Conservation (phyloP, 345 rosid species). For the Fremontodendron californicum region DNA sequence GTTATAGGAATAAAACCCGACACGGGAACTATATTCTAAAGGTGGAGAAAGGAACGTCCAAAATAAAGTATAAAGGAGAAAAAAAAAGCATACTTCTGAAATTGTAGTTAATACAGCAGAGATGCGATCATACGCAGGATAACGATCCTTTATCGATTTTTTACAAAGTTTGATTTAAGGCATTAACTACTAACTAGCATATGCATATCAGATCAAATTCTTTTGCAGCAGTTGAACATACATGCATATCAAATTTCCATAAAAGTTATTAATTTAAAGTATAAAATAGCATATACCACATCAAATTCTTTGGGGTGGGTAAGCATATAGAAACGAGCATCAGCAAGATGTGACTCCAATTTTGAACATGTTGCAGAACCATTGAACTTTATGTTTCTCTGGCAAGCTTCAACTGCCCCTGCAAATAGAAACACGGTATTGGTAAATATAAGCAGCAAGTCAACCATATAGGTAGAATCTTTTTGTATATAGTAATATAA, state of each 20-base stretch:
- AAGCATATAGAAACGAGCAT: conserved; percentile 96
- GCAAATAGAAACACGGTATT: conserved; percentile 13
- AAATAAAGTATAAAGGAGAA: conserved; percentile 1
- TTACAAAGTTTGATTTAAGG: neutral
- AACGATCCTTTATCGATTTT: conserved; percentile 65
- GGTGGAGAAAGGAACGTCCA: neutral
- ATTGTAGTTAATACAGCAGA: conserved; percentile 84
- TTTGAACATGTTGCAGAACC: conserved; percentile 79
- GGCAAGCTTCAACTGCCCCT: conserved; percentile 93
- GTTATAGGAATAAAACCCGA: neutral
- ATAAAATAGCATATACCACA: conserved; percentile 46
- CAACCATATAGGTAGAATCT: neutral
- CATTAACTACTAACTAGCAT: neutral
- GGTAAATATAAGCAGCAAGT: neutral
- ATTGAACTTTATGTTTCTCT: conserved; percentile 86
- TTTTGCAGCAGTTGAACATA: neutral
- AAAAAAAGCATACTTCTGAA: conserved; percentile 57
- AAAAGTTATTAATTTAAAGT: neutral
- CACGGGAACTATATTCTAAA: neutral
- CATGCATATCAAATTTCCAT: neutral
- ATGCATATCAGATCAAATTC: neutral
- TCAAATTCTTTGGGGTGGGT: conserved; percentile 94
- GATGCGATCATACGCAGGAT: conserved; percentile 88
- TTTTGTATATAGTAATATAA: neutral
- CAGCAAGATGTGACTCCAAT: conserved; percentile 91